Conservation (phyloP, 495 filamentous ascomycete genomes). For the Neurospora sp. region DNA sequence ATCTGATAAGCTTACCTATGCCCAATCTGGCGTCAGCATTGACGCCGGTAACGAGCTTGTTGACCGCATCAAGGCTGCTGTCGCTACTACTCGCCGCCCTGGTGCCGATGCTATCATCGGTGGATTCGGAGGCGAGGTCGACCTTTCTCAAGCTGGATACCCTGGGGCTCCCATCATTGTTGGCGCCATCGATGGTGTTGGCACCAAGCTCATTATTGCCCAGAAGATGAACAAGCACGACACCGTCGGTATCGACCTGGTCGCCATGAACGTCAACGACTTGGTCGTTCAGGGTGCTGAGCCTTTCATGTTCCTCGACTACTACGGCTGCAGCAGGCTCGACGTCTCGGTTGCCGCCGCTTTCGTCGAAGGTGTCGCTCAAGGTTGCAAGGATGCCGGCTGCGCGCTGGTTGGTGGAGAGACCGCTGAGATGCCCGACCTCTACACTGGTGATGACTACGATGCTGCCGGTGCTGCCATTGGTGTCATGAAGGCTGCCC, state of each 20-base stretch:
- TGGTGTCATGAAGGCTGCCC: constrained; percentile 61
- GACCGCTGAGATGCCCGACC: constrained; percentile 94
- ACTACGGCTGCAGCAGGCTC: constrained; percentile 82
- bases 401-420: constrained; percentile 93
- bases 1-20: constrained; percentile 68
- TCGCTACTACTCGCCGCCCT: constrained; percentile 66
- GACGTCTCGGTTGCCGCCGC: constrained; percentile 62
- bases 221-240: constrained; percentile 79
- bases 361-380: constrained; percentile 80
- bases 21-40: constrained; percentile 85
- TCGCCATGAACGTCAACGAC: constrained; percentile 99
- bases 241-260: constrained; percentile 90
- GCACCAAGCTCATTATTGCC: constrained; percentile 93
- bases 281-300: constrained; percentile 90
- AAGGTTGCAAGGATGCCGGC: constrained; percentile 68
- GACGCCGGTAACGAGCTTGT: constrained; percentile 87
- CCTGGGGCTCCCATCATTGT: constrained; percentile 65
- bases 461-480: constrained; percentile 83
- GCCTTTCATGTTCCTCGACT: constrained; percentile 91
- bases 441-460: constrained; percentile 76
- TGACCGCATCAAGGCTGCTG: constrained; percentile 73
- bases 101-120: constrained; percentile 88
- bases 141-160: constrained; percentile 69
- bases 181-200: constrained; percentile 88
- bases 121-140: constrained; percentile 86